Conservation (phyloP, 1,284 basidiomycete genomes). For the Puccinia coronata region DNA sequence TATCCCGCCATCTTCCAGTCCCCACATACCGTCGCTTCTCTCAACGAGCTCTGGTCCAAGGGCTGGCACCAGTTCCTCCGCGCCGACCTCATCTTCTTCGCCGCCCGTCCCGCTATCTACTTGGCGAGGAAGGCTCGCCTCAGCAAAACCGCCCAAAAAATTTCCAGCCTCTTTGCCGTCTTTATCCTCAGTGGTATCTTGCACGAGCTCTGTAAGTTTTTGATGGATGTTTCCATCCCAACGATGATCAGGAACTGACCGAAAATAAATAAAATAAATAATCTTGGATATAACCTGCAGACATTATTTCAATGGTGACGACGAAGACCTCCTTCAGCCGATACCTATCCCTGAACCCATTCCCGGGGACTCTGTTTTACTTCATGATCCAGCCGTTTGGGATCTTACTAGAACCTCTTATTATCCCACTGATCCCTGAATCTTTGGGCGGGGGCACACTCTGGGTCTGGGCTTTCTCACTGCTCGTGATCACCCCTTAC, state of each 20-base stretch:
- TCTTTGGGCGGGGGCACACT: constrained; percentile 17
- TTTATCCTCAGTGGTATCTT: constrained; percentile 36
- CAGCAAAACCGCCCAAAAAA: constrained; percentile 12
- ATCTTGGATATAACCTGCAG: too few relatives aligned
- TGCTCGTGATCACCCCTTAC: constrained; percentile 19
- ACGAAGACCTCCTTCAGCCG: neutral
- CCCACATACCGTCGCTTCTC: constrained; percentile 63
- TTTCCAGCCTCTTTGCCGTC: constrained; percentile 17
- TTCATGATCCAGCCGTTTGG: constrained; percentile 42
- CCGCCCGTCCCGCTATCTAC: constrained; percentile 5
- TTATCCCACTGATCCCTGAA: constrained; percentile 39
- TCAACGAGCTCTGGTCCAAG: constrained; percentile 64
- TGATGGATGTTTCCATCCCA: too few relatives aligned
- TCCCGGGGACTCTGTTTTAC: constrained; percentile 30
- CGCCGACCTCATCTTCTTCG: constrained; percentile 25
- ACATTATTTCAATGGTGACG: neutral
- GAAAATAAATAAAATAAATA: too few relatives aligned
- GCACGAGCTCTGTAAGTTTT: constrained; percentile 41
- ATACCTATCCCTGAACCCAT: neutral
- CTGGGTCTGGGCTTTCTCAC: constrained; percentile 37
- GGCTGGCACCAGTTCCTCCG: constrained; percentile 61
- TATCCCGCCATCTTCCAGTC: constrained; percentile 60
- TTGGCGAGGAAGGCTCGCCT: constrained; percentile 11
- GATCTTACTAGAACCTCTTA: constrained; percentile 26
- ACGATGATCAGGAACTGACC: neutral